Percentiles rank a stretch among this genome's conserved stretches.
phyloP scores from a whole-genome alignment of 2,329 filamentous ascomycete species.

The Capronia epimyces region DNA sequence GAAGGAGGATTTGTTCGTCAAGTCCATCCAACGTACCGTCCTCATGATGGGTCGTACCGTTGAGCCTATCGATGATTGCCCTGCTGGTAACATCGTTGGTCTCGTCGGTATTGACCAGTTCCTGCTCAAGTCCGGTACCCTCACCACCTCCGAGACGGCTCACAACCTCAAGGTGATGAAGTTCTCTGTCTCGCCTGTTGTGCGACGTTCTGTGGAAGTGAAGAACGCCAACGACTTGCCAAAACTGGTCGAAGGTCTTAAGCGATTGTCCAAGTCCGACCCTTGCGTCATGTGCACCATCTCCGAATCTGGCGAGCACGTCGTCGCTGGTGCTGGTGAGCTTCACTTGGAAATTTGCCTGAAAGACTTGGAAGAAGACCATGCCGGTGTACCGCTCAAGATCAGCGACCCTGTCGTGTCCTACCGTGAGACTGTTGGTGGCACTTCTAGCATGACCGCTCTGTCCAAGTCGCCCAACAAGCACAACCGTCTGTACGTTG shows the following conservation, averaged over 20 bases:
- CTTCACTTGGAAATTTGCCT: conserved; percentile 99
- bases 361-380: conserved; percentile 99
- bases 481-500: conserved; percentile 99
- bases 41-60: conserved; percentile 99
- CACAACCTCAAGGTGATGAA: conserved; percentile 99
- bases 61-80: conserved; percentile 98
- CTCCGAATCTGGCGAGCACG: conserved; percentile 91
- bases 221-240: conserved; percentile 99
- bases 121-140: conserved; percentile 99
- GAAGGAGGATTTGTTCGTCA: conserved; percentile 99
- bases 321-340: conserved; percentile 98
- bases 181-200: conserved; percentile 99
- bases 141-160: conserved; percentile 92
- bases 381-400: conserved; percentile 95
- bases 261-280: conserved; percentile 99
- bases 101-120: conserved; percentile 99
- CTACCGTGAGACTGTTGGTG: conserved; percentile 93
- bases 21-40: conserved; percentile 98
- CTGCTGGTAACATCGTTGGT: conserved; percentile 99
- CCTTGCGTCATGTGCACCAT: conserved; percentile 93
- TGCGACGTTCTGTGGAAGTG: conserved; percentile 96
- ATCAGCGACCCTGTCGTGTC: conserved; percentile 97
- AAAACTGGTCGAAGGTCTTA: conserved; percentile 99
- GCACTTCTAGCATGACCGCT: conserved; percentile 85
- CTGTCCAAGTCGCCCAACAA: conserved; percentile 99